Base-by-base conservation (phyloP, 495 filamentous ascomycete genomes). In the Haplographium delicatum region DNA sequence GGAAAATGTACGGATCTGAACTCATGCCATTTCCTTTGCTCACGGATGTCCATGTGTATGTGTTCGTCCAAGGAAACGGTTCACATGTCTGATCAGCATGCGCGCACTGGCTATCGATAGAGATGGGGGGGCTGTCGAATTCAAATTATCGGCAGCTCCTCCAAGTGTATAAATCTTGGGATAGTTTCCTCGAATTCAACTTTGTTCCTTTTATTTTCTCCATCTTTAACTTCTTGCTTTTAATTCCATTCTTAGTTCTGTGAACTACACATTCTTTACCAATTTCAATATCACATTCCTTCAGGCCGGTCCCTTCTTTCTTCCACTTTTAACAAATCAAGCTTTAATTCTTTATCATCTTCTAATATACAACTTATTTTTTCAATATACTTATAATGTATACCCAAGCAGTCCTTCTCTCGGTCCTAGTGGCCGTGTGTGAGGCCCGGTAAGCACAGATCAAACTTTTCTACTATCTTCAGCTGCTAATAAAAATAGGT, bases 191-290 rank as follows among this genome's bases (percentile, higher is more conserved):
- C 19, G 13, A 1, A 19, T 23, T 15, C 23, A 22, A 30, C 31
- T 41, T 55, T 18, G 25, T 38, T 44, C 33, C 39, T 39, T 44
- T 55, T 39, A 7, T 30, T 46, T 24, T 35, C 50, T 53, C 35
- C 50, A 43, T 53, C 22, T 11, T 54, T 18, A 9, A 11, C 11
- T 23, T 42, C 37, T 15, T n/a, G 23, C 20, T 46, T 46, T 13
- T 43, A 46, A 50, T 47, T 58, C 53, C 55, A 13, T 54, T 58
- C 38, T 27, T 42, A 54, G 56, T 54, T 58, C 56, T 51, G 56
- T 46, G 56, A 58, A 54, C 56, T 58, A 42, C 49, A 50, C 44
- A 56, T 56, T 50, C 53, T 26, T 50, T 51, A 50, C 56, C 44
- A 35, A 46, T 42, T 16, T 45, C 47, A 38, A 33, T 40, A 22